Base-by-base conservation (phyloP, 139 green algal genomes). In the Coccomyxa sp. region DNA sequence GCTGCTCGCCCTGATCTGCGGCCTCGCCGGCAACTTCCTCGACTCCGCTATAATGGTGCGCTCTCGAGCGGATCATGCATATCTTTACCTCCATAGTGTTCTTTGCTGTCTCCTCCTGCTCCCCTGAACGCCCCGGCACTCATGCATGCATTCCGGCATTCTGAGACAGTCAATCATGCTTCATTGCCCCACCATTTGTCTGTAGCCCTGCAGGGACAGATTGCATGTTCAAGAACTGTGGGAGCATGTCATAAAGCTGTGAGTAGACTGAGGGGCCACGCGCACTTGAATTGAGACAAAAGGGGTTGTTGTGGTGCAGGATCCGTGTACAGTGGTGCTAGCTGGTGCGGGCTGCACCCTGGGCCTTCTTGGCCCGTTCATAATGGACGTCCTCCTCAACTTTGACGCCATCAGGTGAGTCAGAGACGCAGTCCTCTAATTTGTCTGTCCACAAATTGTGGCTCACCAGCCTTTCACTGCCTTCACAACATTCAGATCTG, bases 371-470 rank as follows among this genome's bases (percentile, higher is more conserved):
- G 28, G n/a, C 13, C 76, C 82, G 17, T 86, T 86, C 30, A n/a
- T 80, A n/a, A 57, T 31, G 25, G 83, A 86, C 67, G 27, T 81
- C 66, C n/a, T 31, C 67, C 60, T 86, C 78, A 86, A 86, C 60
- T 86, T 86, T 81, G 83, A 86, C 60, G 30, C 67, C 25, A 67
- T 86, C 67, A 74, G 78, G 51, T 25, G 59, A 78, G 27, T 27
- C 71, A 30, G 3, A 75, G 21, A 25, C 66, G 23, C 66, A 3
- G 23, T 7, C 21, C 25, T 10, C 25, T 25, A 30, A 3, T 75
- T 10, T 21, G 27, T 27, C 27, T 32, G 13, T 31, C n/a, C 71
- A 78, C 1, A 3, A 23, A 10, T 57, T 23, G 57, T 45, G 27
- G 38, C 38, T 7, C 38, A 45, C 71, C 3, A 28, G 71, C 7